Base-by-base conservation (phyloP, 148 eudicot species). In the Suaeda aralocaspica region DNA sequence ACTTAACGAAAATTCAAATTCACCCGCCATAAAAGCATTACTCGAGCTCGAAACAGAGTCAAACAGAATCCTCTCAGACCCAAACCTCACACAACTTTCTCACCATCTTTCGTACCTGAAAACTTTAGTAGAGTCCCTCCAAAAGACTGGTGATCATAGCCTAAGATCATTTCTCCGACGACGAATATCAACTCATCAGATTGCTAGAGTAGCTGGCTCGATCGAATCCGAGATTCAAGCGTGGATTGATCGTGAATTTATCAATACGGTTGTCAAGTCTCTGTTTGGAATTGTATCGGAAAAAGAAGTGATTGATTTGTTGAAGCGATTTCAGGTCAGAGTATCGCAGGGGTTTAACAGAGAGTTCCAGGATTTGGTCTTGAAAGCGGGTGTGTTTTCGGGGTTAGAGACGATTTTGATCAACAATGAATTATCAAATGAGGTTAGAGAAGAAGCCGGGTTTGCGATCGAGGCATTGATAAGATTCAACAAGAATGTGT, bases 401-500 rank as follows among this genome's bases (percentile, higher is more conserved):
- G 70, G 68, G 29, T 80, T 89, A 8, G 93, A 92, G 59, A 51
- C 67, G 24, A 51, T 84, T 31, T 68, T 92, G 1, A 82, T 83
- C 36, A 66, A 79, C 60, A 64, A 76, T 26, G 45, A 34, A 11
- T 72, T 46, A 61, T 76, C 86, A 0, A 57, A 6, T 1, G 65
- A 62, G 68, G 74, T 90, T 0, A 60, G 88, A n/a, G 96, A 92
- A 42, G 78, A 82, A 12, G 69, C 77, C 0, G 91, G 84, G 0
- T 73, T 75, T 34, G 74, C 74, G 9, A 79, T 92, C 9, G 84
- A 89, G 18, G 84, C 80, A 42, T 60, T 92, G 57, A 86, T 92
- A 0, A 69, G 82, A 9, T 92, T 84, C 60, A 92, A 92, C 73
- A 92, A 92, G 67, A 89, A 92, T 49, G 98, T 92, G 53, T 92